Evolutionary conservation across 1,284 basidiomycete genomes (phyloP).

Genomic region (Veloboletus limbatus): DNA sequence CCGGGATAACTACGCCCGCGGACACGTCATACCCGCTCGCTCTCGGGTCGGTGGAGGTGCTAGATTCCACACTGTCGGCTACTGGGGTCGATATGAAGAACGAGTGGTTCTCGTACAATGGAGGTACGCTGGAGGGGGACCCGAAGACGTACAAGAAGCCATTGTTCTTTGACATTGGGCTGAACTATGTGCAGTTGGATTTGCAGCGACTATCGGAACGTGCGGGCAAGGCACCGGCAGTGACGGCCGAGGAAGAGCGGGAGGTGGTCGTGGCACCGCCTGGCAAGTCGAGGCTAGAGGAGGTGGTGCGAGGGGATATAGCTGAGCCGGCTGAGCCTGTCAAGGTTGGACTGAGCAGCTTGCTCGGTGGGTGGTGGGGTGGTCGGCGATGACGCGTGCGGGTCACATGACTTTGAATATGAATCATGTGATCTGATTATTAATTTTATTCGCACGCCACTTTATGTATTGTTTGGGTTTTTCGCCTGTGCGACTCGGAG

Average conservation of each 20-base stretch:
- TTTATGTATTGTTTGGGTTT: conserved; percentile 15
- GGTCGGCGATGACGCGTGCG: conserved; percentile 36
- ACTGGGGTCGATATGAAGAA: conserved; percentile 64
- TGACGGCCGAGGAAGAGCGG: conserved; percentile 19
- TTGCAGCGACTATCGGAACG: conserved; percentile 72
- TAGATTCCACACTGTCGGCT: conserved; percentile 49
- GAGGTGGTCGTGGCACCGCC: conserved; percentile 23
- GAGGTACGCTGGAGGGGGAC: conserved; percentile 49
- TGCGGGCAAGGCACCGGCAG: conserved; percentile 55
- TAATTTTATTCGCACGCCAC: conserved; percentile 21
- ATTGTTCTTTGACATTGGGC: conserved; percentile 90
- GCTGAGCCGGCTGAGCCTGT: conserved; percentile 37
- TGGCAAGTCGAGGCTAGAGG: conserved; percentile 28
- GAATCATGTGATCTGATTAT: conserved; percentile 12
- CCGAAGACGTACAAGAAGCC: conserved; percentile 68
- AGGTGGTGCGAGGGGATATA: conserved; percentile 35
- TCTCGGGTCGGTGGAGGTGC: conserved; percentile 41
- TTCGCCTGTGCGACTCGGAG: conserved; percentile 8
- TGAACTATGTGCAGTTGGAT: conserved; percentile 86
- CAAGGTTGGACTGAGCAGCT: conserved; percentile 39
- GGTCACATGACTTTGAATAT: conserved; percentile 1
- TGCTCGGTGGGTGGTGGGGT: conserved; percentile 60
- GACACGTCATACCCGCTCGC: conserved; percentile 55
- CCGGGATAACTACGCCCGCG: conserved; percentile 41
- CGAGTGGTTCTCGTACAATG: conserved; percentile 78